A percentile compares a stretch with the other conserved stretches of the same genome.
Conservation (phyloP, 129 eudicot genomes). For the Artemisia annua region DNA sequence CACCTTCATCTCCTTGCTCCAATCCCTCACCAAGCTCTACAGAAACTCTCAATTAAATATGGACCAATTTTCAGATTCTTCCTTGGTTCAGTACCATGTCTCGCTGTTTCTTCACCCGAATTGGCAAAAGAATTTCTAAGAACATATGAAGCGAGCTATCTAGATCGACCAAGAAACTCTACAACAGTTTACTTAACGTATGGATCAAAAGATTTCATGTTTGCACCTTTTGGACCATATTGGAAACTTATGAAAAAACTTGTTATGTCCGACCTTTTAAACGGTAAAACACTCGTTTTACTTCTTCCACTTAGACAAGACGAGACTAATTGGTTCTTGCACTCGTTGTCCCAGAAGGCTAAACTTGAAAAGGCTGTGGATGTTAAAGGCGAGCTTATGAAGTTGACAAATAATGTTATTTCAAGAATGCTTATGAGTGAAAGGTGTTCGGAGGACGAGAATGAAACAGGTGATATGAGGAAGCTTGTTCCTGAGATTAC, state of each 20-base stretch:
- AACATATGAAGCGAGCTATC: conserved; percentile 50
- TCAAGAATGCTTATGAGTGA: conserved; percentile 63
- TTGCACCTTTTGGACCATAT: conserved; percentile 64
- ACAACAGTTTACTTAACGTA: conserved; percentile 55
- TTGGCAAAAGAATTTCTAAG: conserved; percentile 56
- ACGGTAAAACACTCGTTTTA: conserved; percentile 47
- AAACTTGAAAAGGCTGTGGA: conserved; percentile 37
- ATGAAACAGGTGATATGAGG: conserved; percentile 46
- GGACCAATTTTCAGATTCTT: conserved; percentile 51
- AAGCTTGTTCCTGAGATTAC: conserved; percentile 46
- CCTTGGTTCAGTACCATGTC: conserved; percentile 55
- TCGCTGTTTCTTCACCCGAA: conserved; percentile 69
- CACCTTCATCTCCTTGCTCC: conserved; percentile 68
- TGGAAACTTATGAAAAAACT: conserved; percentile 74
- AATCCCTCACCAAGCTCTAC: conserved; percentile 66
- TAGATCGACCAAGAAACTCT: conserved; percentile 43
- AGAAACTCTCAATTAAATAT: conserved; percentile 40
- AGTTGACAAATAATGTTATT: conserved; percentile 53
- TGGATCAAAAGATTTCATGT: conserved; percentile 64
- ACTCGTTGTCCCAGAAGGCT: conserved; percentile 34
- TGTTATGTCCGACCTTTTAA: conserved; percentile 58
- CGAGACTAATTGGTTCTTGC: conserved; percentile 38
- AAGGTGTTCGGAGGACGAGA: conserved; percentile 54
- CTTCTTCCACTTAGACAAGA: conserved; percentile 50
- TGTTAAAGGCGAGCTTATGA: conserved; percentile 53